These are phyloP conservation scores for Parathielavia hyrcaniae DNA, from an alignment of 495 filamentous ascomycete species.

Conservation along the genomic window DNA sequence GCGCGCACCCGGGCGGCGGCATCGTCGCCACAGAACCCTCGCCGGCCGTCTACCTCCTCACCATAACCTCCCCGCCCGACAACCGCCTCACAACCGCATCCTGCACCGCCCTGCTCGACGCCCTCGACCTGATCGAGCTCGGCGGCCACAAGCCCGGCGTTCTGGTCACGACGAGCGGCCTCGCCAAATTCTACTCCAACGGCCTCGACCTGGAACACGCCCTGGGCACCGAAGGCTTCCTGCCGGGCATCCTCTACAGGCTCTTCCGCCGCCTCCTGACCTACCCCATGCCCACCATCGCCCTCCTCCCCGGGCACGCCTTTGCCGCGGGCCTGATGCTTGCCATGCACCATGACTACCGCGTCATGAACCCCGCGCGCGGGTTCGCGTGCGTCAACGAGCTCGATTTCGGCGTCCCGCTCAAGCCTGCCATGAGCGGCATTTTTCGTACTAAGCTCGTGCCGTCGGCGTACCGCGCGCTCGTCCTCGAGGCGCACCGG, in stretches of 20 bases:
- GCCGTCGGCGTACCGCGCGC: conserved; percentile 49
- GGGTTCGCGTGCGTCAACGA: conserved; percentile 75
- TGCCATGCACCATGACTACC: conserved; percentile 80
- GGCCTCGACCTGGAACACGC: conserved; percentile 63
- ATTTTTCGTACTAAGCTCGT: conserved; percentile 65
- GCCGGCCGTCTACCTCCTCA: conserved; percentile 61
- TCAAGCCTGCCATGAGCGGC: conserved; percentile 63
- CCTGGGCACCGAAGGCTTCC: conserved; percentile 45
- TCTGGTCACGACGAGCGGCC: conserved; percentile 64
- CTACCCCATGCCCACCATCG: conserved; percentile 75
- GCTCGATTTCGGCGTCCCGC: conserved; percentile 65
- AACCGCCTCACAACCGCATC: conserved; percentile 67
- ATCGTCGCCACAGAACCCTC: conserved; percentile 54
- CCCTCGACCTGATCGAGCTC: conserved; percentile 67
- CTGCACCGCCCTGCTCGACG: conserved; percentile 57
- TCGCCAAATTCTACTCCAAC: conserved; percentile 77
- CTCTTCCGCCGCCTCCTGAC: conserved; percentile 57
- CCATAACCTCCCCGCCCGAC: conserved; percentile 62
- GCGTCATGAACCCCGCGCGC: conserved; percentile 59
- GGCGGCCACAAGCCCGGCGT: conserved; percentile 59
- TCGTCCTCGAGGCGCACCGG: conserved; percentile 64
- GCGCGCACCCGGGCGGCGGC: conserved; percentile 40
- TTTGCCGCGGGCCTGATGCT: conserved; percentile 77
- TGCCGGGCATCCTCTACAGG: conserved; percentile 50
- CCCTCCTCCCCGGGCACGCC: conserved; percentile 71